phyloP scores from a whole-genome alignment of 768 basidiomycete species.

The Amanita molliuscula region DNA sequence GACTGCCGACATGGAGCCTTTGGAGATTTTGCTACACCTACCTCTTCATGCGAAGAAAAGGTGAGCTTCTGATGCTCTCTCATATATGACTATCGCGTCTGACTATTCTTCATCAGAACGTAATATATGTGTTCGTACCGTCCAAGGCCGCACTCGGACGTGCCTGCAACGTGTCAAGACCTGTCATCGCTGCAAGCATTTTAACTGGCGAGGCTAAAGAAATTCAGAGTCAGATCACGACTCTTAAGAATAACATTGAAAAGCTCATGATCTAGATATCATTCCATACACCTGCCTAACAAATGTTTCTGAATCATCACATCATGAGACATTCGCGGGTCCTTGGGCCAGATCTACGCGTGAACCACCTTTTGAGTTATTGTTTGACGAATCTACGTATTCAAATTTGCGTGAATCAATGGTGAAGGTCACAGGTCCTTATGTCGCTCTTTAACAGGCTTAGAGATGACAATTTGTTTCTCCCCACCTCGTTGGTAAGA shows the following conservation, averaged over 20 bases:
- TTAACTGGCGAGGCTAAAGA: slow-evolving; percentile 96
- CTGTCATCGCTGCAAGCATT: slow-evolving; percentile 91
- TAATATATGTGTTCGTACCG: slow-evolving; percentile 91
- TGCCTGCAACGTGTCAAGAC: slow-evolving; percentile 90
- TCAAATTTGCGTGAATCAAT: slow-evolving; percentile 76
- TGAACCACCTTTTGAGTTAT: slow-evolving; percentile 3
- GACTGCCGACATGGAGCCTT: slow-evolving; percentile 93
- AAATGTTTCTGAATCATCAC: not conserved
- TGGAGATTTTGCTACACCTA: slow-evolving; percentile 95
- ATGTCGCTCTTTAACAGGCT: not conserved
- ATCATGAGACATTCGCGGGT: not conserved
- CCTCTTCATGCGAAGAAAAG: slow-evolving; percentile 97
- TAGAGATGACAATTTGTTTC: not conserved
- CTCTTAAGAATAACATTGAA: slow-evolving; percentile 77
- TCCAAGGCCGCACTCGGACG: slow-evolving; percentile 93
- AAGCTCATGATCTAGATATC: slow-evolving; percentile 39
- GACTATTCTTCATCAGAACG: slow-evolving; percentile 49
- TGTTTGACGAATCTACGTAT: slow-evolving; percentile 30
- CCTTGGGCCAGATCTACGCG: not conserved
- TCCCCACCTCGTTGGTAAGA: slow-evolving; percentile 73
- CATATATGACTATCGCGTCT: not conserved
- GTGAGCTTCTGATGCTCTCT: slow-evolving; percentile 23
- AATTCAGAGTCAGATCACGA: slow-evolving; percentile 79
- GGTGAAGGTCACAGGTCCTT: slow-evolving; percentile 84
- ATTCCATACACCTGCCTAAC: too few relatives aligned